These are phyloP conservation scores for Proliferodiscus dingleyae DNA, from an alignment of 2,329 filamentous ascomycete genomes.

Conservation along the genomic window DNA sequence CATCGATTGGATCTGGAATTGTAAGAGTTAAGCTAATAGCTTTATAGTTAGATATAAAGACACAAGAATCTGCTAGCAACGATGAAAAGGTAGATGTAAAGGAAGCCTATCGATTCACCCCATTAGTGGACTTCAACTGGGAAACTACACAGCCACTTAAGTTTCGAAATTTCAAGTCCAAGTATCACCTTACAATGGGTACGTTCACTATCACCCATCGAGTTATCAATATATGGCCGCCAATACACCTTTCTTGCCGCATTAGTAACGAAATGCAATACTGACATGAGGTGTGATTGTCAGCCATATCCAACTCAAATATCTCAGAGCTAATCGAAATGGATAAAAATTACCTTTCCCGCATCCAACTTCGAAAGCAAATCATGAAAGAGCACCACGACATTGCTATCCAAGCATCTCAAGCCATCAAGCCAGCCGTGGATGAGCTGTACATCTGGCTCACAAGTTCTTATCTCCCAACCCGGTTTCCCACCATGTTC, in stretches of 20 bases:
- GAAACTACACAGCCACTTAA: constrained; percentile 45
- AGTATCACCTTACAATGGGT: constrained; percentile 62
- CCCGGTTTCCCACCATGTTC: constrained; percentile 52
- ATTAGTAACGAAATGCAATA: no score
- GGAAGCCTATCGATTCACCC: constrained; percentile 16
- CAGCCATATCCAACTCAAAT: constrained; percentile 49
- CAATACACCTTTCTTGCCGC: no score
- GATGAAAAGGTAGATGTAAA: background rate
- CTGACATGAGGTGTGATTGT: background rate
- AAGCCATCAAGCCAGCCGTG: constrained; percentile 40
- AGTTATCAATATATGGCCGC: no score
- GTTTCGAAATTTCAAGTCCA: constrained; percentile 54
- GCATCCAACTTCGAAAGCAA: constrained; percentile 44
- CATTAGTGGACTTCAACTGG: constrained; percentile 47
- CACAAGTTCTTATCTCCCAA: constrained; percentile 48
- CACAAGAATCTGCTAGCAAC: no score
- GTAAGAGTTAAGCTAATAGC: no score
- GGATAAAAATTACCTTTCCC: constrained; percentile 52
- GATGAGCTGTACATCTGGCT: constrained; percentile 54
- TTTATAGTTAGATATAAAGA: no score
- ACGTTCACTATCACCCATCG: no score
- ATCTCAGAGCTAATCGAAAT: constrained; percentile 52
- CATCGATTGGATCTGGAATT: no score
- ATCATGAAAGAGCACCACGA: constrained; percentile 41
- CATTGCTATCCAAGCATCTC: constrained; percentile 36